Conservation (phyloP, 2,329 filamentous ascomycete species). For the Thielaviopsis populi region DNA sequence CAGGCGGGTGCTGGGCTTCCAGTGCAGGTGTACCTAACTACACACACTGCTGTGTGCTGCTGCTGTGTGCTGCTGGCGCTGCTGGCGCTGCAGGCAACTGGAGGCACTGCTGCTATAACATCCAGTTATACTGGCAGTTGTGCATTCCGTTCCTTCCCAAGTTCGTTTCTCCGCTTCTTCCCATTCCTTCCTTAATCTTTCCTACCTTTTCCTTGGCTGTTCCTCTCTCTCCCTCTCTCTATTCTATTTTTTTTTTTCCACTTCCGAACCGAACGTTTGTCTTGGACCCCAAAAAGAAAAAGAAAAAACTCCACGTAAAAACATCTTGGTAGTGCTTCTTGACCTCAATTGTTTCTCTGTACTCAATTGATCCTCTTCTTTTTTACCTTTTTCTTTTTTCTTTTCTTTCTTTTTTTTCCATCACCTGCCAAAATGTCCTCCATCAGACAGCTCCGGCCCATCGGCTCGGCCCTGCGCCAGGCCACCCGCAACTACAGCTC, state of each 20-base stretch:
- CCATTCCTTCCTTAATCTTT: constrained; percentile 6
- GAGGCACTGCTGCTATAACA: neutral
- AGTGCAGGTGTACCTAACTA: no score
- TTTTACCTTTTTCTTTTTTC: constrained; percentile 11
- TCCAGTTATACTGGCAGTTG: no score
- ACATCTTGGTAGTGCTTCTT: constrained; percentile 9
- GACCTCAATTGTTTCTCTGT: constrained; percentile 12
- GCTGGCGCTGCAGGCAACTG: no score
- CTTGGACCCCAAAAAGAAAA: neutral
- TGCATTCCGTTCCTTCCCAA: constrained; percentile 10
- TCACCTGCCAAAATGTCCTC: constrained; percentile 57
- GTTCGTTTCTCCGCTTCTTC: constrained; percentile 15
- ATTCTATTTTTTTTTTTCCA: constrained; percentile 8
- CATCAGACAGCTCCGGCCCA: constrained; percentile 54
- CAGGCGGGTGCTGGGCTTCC: neutral
- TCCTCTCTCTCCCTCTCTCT: constrained; percentile 7
- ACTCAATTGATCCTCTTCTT: constrained; percentile 16
- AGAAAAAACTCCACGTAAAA: constrained; percentile 1
- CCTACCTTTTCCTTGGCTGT: constrained; percentile 7
- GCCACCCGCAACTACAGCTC: constrained; percentile 61
- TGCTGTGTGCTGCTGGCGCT: no score
- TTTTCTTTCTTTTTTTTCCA: constrained; percentile 1
- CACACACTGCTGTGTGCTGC: no score
- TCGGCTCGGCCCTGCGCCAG: constrained; percentile 53
- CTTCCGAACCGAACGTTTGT: constrained; percentile 2